These are phyloP conservation scores for Colletotrichum tropicale DNA, from an alignment of 2,329 filamentous ascomycete genomes.

Conservation along the genomic window DNA sequence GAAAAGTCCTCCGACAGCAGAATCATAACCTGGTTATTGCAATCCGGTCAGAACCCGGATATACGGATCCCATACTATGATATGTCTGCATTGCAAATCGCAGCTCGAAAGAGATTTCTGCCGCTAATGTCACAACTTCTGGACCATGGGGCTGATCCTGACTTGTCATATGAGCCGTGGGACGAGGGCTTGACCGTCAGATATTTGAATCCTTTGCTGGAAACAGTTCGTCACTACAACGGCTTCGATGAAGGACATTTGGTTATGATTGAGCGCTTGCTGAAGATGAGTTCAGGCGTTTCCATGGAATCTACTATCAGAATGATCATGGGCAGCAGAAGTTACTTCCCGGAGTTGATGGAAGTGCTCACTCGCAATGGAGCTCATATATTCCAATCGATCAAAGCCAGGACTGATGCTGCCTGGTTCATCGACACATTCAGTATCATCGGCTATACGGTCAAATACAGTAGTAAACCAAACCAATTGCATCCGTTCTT, in stretches of 20 bases:
- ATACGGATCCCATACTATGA: background rate
- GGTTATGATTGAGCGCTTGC: background rate
- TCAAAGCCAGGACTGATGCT: accelerated
- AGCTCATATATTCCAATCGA: background rate
- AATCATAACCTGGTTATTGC: background rate
- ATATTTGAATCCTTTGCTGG: background rate
- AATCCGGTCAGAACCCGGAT: background rate
- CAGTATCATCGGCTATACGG: background rate
- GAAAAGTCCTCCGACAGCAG: background rate
- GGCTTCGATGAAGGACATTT: background rate
- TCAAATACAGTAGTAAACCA: background rate
- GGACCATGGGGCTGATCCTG: background rate
- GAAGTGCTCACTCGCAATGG: background rate
- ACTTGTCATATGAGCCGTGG: background rate
- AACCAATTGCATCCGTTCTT: background rate
- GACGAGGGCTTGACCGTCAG: no score
- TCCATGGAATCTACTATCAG: background rate
- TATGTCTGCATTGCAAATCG: background rate
- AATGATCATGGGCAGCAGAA: accelerated
- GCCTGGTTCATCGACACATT: background rate
- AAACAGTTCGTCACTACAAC: background rate
- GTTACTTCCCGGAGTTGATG: background rate
- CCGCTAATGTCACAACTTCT: background rate
- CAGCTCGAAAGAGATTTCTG: background rate
- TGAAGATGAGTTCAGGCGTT: background rate